Evolutionary conservation across 805 yeast genomes (phyloP).

Genomic region (Naumovozyma castellii): DNA sequence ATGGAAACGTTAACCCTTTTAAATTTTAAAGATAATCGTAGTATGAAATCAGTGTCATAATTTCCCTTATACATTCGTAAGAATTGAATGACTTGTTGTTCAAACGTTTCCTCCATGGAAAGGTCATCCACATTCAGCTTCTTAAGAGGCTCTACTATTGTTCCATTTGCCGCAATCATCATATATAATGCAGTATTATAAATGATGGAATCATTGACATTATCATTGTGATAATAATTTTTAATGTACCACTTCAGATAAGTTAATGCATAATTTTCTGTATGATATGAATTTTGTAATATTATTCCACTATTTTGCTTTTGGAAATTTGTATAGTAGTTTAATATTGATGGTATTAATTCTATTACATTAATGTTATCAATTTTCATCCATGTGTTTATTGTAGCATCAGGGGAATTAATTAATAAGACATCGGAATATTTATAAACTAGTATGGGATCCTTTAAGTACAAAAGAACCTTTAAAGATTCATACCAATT

Average conservation of each 20-base stretch:
- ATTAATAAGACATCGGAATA: conserved; percentile 60
- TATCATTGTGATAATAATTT: conserved; percentile 26
- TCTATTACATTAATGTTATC: conserved; percentile 46
- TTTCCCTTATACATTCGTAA: conserved; percentile 36
- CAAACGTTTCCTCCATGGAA: conserved; percentile 24
- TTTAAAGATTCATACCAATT: conserved; percentile 68
- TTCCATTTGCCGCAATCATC: conserved; percentile 35
- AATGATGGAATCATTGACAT: conserved; percentile 30
- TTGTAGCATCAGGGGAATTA: conserved; percentile 59
- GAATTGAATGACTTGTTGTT: conserved; percentile 40
- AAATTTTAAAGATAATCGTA: conserved; percentile 60
- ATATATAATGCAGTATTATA: conserved; percentile 66
- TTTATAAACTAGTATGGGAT: conserved; percentile 45
- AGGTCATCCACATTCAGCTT: no score
- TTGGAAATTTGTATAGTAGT: conserved; percentile 46
- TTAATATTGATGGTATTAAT: conserved; percentile 66
- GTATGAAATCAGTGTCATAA: conserved; percentile 58
- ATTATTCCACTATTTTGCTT: conserved; percentile 2
- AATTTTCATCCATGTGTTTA: conserved; percentile 64
- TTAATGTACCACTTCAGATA: conserved; percentile 50
- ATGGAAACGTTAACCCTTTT: conserved; percentile 58
- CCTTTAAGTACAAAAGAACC: conserved; percentile 41
- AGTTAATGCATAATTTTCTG: conserved; percentile 54
- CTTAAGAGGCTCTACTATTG: no score
- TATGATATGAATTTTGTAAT: conserved; percentile 10